Base-by-base conservation (phyloP, 164 flowering plant species). In the Kalanchoe fedtschenkoi region DNA sequence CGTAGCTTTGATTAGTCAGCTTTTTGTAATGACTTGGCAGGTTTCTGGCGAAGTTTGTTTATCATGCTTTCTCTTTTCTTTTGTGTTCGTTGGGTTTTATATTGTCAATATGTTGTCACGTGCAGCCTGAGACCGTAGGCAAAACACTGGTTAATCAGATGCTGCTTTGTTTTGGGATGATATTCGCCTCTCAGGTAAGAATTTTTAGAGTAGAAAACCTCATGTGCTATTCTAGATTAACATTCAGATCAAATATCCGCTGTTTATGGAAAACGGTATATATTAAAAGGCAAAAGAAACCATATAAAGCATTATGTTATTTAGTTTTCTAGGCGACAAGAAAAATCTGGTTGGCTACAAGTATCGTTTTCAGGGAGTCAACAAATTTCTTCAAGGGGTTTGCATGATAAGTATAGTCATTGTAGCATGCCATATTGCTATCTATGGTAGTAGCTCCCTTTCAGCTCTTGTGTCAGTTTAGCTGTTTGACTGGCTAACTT, bases 121-220 rank as follows among this genome's bases (percentile, higher is more conserved):
- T 88, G 84, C 73, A 93, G 99, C 95, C 99, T 58, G 99, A 85
- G 78, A 79, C 89, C 35, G 68, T 81, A 60, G 80, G 81, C 74
- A 90, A 87, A 77, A 81, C 83, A 69, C 63, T 88, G 77, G 95
- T 90, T 66, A 93, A 93, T 74, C 95, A 93, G 76, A 90, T 78
- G 97, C 88, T 93, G 21, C 83, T 85, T 22, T 87, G 89, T 76
- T 87, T 88, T 65, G 97, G 97, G 43, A 69, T 75, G 55, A 76
- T 88, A 65, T 90, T 93, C 82, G 95, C 99, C 58, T 72, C 82
- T 72, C 87, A 88, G 87, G 99, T 88, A 65, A 22, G 64, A 65
- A n/a, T 42, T 30, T 57, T 0, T 8, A 51, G 56, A 22, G 32
- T 51, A 26, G 10, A 13, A 11, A 24, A 11, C 56, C 32, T 13